Evolutionary conservation across 495 filamentous ascomycete species (phyloP).

Genomic region (Trichocladium antarcticum): DNA sequence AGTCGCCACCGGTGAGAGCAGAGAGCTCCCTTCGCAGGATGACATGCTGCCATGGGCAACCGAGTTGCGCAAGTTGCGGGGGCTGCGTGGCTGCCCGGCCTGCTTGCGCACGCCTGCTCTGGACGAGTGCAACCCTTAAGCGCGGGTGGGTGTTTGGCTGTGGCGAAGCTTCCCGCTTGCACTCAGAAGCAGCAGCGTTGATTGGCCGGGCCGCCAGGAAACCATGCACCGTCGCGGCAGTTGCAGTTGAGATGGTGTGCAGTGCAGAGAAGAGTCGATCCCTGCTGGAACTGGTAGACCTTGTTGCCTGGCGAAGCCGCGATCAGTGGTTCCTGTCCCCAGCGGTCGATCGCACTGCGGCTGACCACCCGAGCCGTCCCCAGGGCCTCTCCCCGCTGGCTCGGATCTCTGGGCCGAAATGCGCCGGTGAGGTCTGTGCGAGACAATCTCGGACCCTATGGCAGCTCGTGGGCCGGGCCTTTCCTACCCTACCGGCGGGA

Average conservation of each 20-base stretch:
- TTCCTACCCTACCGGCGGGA: no score
- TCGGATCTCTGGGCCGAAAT: no score
- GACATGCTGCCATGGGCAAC: conserved; percentile 2
- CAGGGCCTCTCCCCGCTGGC: no score
- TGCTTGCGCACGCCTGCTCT: not conserved
- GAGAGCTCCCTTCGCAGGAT: not conserved
- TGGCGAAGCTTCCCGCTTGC: conserved; percentile 18
- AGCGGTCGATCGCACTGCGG: no score
- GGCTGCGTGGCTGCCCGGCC: not conserved
- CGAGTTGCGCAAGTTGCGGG: conserved; percentile 1
- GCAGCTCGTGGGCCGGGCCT: no score
- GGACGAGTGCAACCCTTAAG: not conserved
- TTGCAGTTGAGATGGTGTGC: conserved; percentile 14
- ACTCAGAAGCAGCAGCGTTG: not conserved
- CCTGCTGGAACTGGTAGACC: not conserved
- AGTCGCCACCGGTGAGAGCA: not conserved
- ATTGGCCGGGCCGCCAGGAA: conserved; percentile 11
- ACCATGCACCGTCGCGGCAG: conserved; percentile 17
- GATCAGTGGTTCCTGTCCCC: no score
- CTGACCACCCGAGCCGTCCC: no score
- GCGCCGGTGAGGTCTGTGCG: no score
- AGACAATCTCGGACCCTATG: no score
- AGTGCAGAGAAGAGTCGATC: not conserved
- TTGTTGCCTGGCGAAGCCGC: no score
- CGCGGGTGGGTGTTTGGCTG: conserved; percentile 6